Percentiles rank a stretch among this genome's conserved stretches.
Evolutionary conservation across 2,329 filamentous ascomycete genomes (phyloP).

Genomic region (Pseudocercospora cruenta): DNA sequence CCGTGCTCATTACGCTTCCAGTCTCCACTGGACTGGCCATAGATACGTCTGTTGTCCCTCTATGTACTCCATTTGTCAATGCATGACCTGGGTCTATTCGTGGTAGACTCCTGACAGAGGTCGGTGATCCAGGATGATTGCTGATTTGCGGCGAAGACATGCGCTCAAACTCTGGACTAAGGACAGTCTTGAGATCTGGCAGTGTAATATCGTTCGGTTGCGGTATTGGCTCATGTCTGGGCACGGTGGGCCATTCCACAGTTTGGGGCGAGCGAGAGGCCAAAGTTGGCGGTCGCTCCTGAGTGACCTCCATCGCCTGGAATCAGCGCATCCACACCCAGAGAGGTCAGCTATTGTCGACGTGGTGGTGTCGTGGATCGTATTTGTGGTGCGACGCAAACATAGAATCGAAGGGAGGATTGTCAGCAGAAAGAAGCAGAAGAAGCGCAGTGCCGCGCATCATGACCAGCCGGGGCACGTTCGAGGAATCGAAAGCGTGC

Average conservation of each 20-base stretch:
- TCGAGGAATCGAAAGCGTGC: neutral
- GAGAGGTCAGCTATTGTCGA: slow-evolving; percentile 26
- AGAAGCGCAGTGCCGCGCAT: slow-evolving; percentile 1
- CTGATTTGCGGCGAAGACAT: slow-evolving; percentile 34
- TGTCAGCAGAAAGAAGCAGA: slow-evolving; percentile 10
- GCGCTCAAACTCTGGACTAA: slow-evolving; percentile 44
- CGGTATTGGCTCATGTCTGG: slow-evolving; percentile 26
- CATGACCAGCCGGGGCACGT: slow-evolving; percentile 3
- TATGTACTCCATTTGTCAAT: slow-evolving; percentile 33
- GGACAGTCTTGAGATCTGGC: slow-evolving; percentile 50
- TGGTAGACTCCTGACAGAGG: slow-evolving; percentile 35
- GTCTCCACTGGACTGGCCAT: slow-evolving; percentile 51
- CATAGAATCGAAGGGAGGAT: slow-evolving; percentile 17
- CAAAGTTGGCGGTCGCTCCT: slow-evolving; percentile 48
- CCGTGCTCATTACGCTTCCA: slow-evolving; percentile 48
- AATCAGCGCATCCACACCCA: slow-evolving; percentile 10
- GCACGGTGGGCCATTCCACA: slow-evolving; percentile 25
- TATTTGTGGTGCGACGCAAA: slow-evolving; percentile 10
- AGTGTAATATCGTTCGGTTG: slow-evolving; percentile 41
- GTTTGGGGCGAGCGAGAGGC: slow-evolving; percentile 41
- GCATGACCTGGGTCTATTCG: slow-evolving; percentile 44
- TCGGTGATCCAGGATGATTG: slow-evolving; percentile 26
- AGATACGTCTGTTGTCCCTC: slow-evolving; percentile 38
- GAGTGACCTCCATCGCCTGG: slow-evolving; percentile 36
- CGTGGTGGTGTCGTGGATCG: slow-evolving; percentile 25